Conservation (phyloP, 352 stramenopile genomes). For the Phytophthora ramorum region DNA sequence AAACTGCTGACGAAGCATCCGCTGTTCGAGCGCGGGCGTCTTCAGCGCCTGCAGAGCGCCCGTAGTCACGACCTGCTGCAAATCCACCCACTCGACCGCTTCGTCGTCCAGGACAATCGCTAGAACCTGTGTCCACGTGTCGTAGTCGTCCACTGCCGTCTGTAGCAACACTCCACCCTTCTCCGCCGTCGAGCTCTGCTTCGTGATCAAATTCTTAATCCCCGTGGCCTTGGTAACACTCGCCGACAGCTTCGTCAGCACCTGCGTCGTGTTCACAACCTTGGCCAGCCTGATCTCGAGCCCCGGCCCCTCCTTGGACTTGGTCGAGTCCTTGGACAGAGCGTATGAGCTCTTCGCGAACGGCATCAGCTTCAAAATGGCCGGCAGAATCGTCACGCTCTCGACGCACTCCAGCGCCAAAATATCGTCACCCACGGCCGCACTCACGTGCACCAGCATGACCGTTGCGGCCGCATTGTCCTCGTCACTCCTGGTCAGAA, state of each 20-base stretch:
- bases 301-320: conserved; percentile 38
- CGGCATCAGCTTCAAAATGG: conserved; percentile 78
- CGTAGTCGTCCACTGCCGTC: conserved; percentile 59
- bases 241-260: conserved; percentile 37
- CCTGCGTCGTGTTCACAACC: conserved; percentile 34
- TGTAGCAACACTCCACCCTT: conserved; percentile 45
- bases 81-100: conserved; percentile 78
- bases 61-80: conserved; percentile 53
- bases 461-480: conserved; percentile 48
- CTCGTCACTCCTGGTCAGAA: conserved; percentile 69
- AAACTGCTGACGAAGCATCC: conserved; percentile 30
- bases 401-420: conserved; percentile 56
- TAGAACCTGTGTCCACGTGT: conserved; percentile 60
- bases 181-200: conserved; percentile 27
- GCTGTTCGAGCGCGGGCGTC: conserved; percentile 49
- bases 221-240: conserved; percentile 43
- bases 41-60: conserved; percentile 38
- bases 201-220: conserved; percentile 58
- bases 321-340: conserved; percentile 32
- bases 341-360: conserved; percentile 67
- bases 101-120: conserved; percentile 61
- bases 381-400: conserved; percentile 58
- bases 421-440: conserved; percentile 47
- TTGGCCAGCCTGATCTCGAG: conserved; percentile 60
- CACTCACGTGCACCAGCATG: conserved; percentile 65